These are phyloP conservation scores for Nicotiana otophora DNA, from an alignment of 257 asterid genomes.

Conservation along the genomic window DNA sequence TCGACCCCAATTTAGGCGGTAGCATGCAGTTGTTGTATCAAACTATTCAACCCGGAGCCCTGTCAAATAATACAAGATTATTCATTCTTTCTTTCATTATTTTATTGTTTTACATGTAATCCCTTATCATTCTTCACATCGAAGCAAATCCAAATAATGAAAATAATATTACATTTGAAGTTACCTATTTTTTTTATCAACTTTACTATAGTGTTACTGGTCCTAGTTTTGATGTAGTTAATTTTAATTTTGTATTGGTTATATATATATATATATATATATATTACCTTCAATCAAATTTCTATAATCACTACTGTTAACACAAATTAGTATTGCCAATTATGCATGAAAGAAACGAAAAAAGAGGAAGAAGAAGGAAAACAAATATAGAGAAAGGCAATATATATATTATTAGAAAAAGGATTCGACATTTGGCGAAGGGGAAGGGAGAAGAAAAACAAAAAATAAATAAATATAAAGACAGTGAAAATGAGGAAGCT, in stretches of 20 bases:
- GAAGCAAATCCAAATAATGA: neutral
- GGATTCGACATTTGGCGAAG: neutral
- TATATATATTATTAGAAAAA: no score
- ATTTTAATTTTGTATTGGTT: neutral
- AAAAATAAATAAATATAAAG: no score
- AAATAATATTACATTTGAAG: neutral
- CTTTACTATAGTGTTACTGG: neutral
- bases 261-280: no score
- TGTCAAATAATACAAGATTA: neutral
- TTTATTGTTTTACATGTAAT: neutral
- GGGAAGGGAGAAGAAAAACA: no score
- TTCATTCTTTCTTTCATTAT: neutral
- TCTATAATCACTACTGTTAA: neutral
- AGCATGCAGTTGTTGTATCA: no score
- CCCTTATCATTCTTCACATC: neutral
- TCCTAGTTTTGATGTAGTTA: neutral
- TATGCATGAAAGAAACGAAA: neutral
- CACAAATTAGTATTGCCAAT: neutral
- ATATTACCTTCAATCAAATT: neutral
- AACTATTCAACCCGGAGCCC: no score
- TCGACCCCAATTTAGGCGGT: neutral
- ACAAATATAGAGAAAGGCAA: neutral
- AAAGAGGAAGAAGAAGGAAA: neutral
- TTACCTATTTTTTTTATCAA: neutral
- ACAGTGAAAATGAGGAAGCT: no score